Evolutionary conservation across 306 rosid genomes (phyloP), one percentile per base, ranked within the genome.

Genomic region (Cicer pinnatifidum): DNA sequence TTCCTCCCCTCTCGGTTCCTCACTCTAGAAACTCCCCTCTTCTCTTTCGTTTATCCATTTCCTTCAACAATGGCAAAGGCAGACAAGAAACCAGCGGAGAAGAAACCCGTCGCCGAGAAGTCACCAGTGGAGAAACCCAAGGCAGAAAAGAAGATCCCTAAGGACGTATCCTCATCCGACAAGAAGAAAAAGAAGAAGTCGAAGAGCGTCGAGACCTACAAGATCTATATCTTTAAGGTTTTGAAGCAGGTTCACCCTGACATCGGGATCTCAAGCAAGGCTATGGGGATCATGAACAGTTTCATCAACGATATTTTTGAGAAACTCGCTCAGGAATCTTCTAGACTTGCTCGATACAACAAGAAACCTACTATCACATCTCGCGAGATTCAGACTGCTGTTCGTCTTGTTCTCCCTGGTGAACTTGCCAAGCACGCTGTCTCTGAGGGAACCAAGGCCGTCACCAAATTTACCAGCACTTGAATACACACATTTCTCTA

Each of bases 171-270:
- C 0, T 76, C 84, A 6, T 12, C 11, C 0, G 80, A 60, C 4
- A 78, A 82, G 71, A 81, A 68, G 75, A 82, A 75, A 68, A 85
- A 82, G 87, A 79, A 1, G 53, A 57, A 48, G 60, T 40, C 73
- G 9, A 82, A 79, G 61, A 85, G 71, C 41, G 86, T 75, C 0
- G 85, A 83, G 54, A 86, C 83, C 2, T 86, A 78, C 74, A 68
- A 81, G 80, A 81, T 76, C 39, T 82, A 83, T 75, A 80, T 85
- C 72, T 85, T 82, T 72, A 85, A 73, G 81, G 86, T 85, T 0
- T 33, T 85, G 44, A 85, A 85, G 74, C 89, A 85, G 67, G 86
- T 85, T 5, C 89, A 85, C 16, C 88, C 88, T 8, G 88, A 85
- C 13, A 85, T 85, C 0, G 88, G 88, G 0, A 78, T 85, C 61